Evolutionary conservation across 495 filamentous ascomycete genomes (phyloP), one percentile per base, ranked within the genome.

Genomic region (Penicillium cinerascens): DNA sequence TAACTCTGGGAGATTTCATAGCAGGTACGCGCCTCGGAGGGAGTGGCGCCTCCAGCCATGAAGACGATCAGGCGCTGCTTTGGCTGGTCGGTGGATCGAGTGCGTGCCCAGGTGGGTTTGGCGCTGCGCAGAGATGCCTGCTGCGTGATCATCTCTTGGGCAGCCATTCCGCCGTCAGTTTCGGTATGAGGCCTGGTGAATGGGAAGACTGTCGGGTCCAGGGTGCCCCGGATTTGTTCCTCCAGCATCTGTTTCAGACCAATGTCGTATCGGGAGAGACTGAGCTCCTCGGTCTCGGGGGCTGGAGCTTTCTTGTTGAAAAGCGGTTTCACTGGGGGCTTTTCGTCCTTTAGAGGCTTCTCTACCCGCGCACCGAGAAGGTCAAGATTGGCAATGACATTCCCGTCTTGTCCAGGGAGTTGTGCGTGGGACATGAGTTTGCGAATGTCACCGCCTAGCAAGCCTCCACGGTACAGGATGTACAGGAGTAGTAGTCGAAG

Each of bases 11-110:
- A 86, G 40, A 92, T 66, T 55, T 98, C 92, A 60, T 97, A 97
- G 71, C 93, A 97, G 17, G 86, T 78, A 45, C 95, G 83, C 6
- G 87, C 75, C 71, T 98, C 93, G 1, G 87, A 87, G 66, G 92
- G 93, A 3, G 92, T 98, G 6, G 95, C 95, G 37, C 93, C 93
- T 33, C 95, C 93, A 17, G 93, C 92, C 83, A 97, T 87, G 67
- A 97, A 97, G 42, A 97, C 86, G 52, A 98, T 87, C 41, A 97
- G 82, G 38, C 93, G 86, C 69, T 98, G 93, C 41, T 85, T 82
- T 46, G 88, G 90, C 59, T 96, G 92, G 17, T 86, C 81, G 9
- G 82, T 81, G 15, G 84, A 77, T 47, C 89, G 82, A 11, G 88
- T 86, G 44, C 87, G 87, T 7, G 93, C 93, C 93, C 93, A 98